Percentiles rank a stretch among this genome's conserved stretches.
Evolutionary conservation across 2,329 filamentous ascomycete genomes (phyloP).

Genomic region (Trichoderma citrinoviride): DNA sequence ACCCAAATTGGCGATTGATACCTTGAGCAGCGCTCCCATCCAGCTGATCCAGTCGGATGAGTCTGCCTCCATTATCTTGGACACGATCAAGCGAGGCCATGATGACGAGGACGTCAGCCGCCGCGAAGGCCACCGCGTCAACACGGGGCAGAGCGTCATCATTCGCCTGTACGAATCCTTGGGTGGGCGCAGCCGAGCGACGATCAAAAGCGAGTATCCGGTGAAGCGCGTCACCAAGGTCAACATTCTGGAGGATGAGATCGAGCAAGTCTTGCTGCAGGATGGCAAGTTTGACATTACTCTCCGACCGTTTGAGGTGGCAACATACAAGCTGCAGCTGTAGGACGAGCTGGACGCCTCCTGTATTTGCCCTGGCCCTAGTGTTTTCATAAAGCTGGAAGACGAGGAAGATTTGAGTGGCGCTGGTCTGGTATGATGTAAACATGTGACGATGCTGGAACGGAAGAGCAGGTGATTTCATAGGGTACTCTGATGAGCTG

Average conservation of each 20-base stretch:
- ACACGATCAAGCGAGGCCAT: conserved; percentile 90
- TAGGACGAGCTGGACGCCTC: conserved; percentile 33
- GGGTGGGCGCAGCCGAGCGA: conserved; percentile 74
- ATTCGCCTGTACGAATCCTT: conserved; percentile 84
- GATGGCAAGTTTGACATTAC: conserved; percentile 57
- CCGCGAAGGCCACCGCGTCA: conserved; percentile 58
- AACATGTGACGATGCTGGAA: background rate
- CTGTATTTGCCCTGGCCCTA: conserved; percentile 28
- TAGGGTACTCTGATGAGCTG: background rate
- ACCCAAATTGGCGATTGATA: conserved; percentile 30
- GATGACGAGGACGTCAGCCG: conserved; percentile 73
- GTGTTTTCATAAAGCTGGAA: conserved; percentile 23
- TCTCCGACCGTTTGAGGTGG: conserved; percentile 80
- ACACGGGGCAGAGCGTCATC: conserved; percentile 75
- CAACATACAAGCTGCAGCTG: conserved; percentile 66
- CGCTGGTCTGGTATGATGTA: background rate
- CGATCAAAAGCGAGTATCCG: conserved; percentile 63
- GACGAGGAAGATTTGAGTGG: background rate
- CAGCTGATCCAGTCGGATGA: conserved; percentile 59
- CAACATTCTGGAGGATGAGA: conserved; percentile 86
- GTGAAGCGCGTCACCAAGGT: conserved; percentile 78
- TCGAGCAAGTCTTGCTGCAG: conserved; percentile 59
- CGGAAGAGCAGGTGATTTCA: background rate
- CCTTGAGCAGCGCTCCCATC: conserved; percentile 49
- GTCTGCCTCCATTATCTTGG: conserved; percentile 67